Conservation (phyloP, 148 eudicot species). For the Silene latifolia region DNA sequence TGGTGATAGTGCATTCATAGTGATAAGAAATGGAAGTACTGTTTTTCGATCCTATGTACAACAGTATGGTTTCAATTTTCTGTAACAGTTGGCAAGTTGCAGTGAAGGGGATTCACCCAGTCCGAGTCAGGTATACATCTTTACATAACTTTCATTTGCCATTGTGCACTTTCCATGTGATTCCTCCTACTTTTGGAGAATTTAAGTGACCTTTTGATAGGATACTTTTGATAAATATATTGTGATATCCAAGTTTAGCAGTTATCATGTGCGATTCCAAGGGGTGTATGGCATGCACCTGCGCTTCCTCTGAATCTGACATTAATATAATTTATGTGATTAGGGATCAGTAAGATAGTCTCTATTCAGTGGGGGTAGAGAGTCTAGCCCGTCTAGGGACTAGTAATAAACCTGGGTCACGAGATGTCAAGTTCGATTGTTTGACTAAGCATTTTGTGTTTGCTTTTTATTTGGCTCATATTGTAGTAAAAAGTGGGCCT, state of each 20-base stretch:
- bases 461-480: too few species aligned
- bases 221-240: background rate
- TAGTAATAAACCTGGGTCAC: too few species aligned
- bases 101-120: constrained; percentile 64
- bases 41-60: constrained; percentile 75
- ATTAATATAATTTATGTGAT: too few species aligned
- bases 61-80: constrained; percentile 84
- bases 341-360: too few species aligned
- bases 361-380: too few species aligned
- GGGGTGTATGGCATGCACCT: too few species aligned
- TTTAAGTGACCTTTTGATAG: background rate
- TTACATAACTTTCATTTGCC: background rate
- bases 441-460: too few species aligned
- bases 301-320: too few species aligned
- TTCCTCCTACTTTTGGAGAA: background rate
- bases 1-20: constrained; percentile 86
- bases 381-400: too few species aligned
- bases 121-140: constrained; percentile 66
- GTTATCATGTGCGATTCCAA: background rate
- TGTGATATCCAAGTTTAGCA: background rate
- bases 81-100: constrained; percentile 65
- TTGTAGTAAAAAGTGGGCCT: too few species aligned
- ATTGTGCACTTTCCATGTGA: background rate
- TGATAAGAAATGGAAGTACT: constrained; percentile 68
- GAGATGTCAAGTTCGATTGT: too few species aligned